Evolutionary conservation across 441 rosid genomes (phyloP).

Genomic region (Eruca vesicaria): DNA sequence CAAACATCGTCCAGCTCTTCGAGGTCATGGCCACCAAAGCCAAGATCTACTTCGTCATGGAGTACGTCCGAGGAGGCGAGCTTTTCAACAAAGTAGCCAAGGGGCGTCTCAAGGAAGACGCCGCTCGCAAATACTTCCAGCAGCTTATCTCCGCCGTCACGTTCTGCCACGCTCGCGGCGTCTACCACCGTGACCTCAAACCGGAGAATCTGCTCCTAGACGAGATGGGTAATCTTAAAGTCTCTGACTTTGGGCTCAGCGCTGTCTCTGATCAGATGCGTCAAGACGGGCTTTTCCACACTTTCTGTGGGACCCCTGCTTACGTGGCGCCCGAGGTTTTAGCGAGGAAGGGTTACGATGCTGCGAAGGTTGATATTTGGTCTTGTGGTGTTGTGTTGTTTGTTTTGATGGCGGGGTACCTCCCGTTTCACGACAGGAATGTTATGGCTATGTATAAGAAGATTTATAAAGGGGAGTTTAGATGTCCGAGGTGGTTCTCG

Average conservation of each 20-base stretch:
- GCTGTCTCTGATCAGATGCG: constrained; percentile 88
- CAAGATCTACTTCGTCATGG: constrained; percentile 94
- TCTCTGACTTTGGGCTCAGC: constrained; percentile 60
- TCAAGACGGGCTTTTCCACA: constrained; percentile 68
- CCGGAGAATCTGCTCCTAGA: constrained; percentile 68
- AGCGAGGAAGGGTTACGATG: constrained; percentile 78
- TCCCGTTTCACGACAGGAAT: constrained; percentile 84
- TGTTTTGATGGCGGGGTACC: constrained; percentile 84
- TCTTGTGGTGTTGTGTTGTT: constrained; percentile 85
- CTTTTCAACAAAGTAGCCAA: constrained; percentile 84
- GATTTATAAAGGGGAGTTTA: constrained; percentile 77
- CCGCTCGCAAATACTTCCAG: constrained; percentile 77
- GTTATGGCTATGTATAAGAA: constrained; percentile 85
- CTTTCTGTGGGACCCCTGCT: constrained; percentile 67
- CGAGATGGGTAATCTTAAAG: constrained; percentile 78
- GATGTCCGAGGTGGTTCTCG: constrained; percentile 62
- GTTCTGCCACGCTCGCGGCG: constrained; percentile 64
- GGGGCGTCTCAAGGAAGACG: constrained; percentile 72
- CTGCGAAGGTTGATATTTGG: constrained; percentile 90
- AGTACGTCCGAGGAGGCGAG: constrained; percentile 87
- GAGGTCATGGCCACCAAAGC: constrained; percentile 97
- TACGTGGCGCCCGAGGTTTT: constrained; percentile 94
- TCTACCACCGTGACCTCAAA: too few species aligned
- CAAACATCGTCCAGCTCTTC: constrained; percentile 80
- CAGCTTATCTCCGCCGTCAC: constrained; percentile 79